These are phyloP conservation scores for Kodamaea arcana DNA, from an alignment of 1,139 yeast species.

Conservation along the genomic window DNA sequence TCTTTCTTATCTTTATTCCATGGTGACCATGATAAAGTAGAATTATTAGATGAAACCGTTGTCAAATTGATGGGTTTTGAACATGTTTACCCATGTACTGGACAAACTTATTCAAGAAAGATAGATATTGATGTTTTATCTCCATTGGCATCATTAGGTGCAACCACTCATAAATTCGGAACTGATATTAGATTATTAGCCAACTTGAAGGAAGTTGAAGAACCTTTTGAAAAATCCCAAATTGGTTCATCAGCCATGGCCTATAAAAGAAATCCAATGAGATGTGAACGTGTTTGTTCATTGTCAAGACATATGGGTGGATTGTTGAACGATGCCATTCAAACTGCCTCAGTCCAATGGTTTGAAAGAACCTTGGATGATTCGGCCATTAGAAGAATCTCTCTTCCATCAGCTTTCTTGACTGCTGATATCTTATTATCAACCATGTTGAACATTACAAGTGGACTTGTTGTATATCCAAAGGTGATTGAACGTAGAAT, in stretches of 20 bases:
- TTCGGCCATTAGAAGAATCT: constrained; percentile 95
- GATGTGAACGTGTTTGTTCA: constrained; percentile 98
- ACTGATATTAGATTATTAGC: constrained; percentile 96
- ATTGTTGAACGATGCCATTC: constrained; percentile 85
- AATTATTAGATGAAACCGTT: constrained; percentile 83
- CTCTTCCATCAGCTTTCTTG: constrained; percentile 92
- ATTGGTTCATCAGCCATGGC: constrained; percentile 99
- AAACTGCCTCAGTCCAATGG: constrained; percentile 98
- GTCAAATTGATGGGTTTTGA: constrained; percentile 92
- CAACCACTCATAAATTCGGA: constrained; percentile 96
- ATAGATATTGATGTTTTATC: constrained; percentile 92
- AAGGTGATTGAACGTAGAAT: constrained; percentile 97
- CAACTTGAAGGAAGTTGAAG: constrained; percentile 94
- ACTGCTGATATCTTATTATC: constrained; percentile 92
- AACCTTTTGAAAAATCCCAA: constrained; percentile 96
- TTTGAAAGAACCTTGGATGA: constrained; percentile 98
- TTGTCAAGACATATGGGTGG: constrained; percentile 93
- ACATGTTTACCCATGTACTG: constrained; percentile 94
- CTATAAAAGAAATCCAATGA: constrained; percentile 99
- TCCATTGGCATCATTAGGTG: constrained; percentile 93
- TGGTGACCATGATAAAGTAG: constrained; percentile 96
- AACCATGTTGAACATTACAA: constrained; percentile 84
- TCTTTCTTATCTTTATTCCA: constrained; percentile 92
- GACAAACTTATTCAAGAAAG: constrained; percentile 97
- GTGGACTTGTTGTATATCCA: constrained; percentile 96